Base-by-base conservation (phyloP, 257 asterid species). In the Gynochthodes officinalis region DNA sequence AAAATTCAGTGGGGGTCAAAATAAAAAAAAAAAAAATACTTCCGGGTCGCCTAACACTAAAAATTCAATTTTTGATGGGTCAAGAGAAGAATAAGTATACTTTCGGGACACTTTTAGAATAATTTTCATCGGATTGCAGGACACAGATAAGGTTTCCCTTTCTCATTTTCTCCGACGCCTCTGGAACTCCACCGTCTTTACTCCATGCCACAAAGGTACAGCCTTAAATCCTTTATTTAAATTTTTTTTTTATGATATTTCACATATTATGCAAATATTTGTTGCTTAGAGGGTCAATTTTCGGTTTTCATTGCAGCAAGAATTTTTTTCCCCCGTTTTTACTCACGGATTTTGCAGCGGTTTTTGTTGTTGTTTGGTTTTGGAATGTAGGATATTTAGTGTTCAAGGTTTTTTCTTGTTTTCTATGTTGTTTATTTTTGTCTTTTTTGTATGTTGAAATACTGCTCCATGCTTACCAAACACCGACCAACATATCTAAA, bases 61-160 rank as follows among this genome's bases (percentile, higher is more conserved):
- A n/a, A n/a, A n/a, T n/a, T n/a, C n/a, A n/a, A n/a, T n/a, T n/a
- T n/a, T n/a, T n/a, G n/a, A n/a, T n/a, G 64, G 64, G 64, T 25
- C 64, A 27, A 1, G 28, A 28, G 10, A 58, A 58, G 15, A 58
- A 58, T 58, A 58, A 11, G 16, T 21, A 28, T 37, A 58, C 32
- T 33, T 58, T 39, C 64, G 37, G 39, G 63, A 11, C 10, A 58
- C 37, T 58, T 58, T 25, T 27, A 1, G 5, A 2, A 46, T 12
- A 12, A 42, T 12, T 46, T 50, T 19, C 25, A 50, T 50, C 7
- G 55, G 23, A 50, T 2, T 15, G 37, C 4, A 4, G 9, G 15
- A 5, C 65, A 30, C 65, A 59, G 65, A 59, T 59, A 59, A 59
- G 65, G 65, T 30, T 28, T 59, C 9, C 4, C 52, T n/a, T n/a